Conservation (phyloP, 129 eudicot genomes). For the Escallonia herrerae region DNA sequence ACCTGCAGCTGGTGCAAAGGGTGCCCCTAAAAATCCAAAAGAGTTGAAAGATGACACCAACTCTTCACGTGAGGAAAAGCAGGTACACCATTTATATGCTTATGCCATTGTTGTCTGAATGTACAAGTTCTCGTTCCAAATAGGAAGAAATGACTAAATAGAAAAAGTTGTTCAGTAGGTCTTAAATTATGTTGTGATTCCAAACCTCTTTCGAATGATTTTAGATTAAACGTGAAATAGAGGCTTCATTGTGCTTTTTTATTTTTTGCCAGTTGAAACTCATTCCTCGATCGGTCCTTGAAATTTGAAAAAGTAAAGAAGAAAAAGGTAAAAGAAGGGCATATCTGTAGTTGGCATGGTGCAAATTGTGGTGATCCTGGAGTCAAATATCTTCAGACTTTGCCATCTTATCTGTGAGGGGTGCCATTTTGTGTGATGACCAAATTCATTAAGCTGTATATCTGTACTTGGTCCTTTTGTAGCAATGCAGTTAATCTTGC, state of each 20-base stretch:
- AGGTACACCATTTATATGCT: conserved; percentile 29
- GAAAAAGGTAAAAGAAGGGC: too few relatives aligned
- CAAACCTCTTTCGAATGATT: not conserved
- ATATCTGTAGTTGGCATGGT: not conserved
- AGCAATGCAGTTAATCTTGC: not conserved
- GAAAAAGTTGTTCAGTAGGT: too few relatives aligned
- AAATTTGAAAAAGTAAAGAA: too few relatives aligned
- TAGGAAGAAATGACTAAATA: not conserved
- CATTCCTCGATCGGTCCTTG: too few relatives aligned
- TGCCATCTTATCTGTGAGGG: not conserved
- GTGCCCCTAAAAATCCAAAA: conserved; percentile 70
- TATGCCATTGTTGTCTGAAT: not conserved
- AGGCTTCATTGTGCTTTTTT: not conserved
- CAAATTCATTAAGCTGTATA: too few relatives aligned
- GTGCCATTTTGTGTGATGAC: not conserved
- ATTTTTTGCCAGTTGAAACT: not conserved
- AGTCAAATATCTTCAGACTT: not conserved
- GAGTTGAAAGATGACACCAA: conserved; percentile 85
- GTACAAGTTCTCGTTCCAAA: not conserved
- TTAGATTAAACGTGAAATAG: not conserved
- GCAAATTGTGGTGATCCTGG: not conserved
- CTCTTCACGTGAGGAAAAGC: conserved; percentile 85
- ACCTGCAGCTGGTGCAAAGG: conserved; percentile 99
- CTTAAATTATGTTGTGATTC: not conserved
- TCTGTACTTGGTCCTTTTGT: not conserved